Conservation (phyloP, 2,329 filamentous ascomycete genomes). For the Beauveria varroae region DNA sequence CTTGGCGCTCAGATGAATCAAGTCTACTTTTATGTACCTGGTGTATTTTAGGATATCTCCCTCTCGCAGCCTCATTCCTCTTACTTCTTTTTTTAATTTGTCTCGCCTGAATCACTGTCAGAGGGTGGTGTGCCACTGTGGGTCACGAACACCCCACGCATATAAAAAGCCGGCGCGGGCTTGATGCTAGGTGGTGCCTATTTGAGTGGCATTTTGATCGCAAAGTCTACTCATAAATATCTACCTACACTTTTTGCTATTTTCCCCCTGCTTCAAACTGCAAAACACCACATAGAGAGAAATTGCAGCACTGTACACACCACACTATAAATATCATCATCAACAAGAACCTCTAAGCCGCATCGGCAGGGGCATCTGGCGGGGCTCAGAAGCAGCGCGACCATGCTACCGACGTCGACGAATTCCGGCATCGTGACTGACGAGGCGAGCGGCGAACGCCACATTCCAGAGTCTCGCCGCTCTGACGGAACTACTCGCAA, state of each 20-base stretch:
- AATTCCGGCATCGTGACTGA: slow-evolving; percentile 73
- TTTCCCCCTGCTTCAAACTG: not conserved
- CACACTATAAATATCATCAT: not conserved
- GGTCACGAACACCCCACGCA: slow-evolving; percentile 9
- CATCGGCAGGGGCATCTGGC: not conserved
- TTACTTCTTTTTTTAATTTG: no score
- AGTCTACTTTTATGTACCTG: no score
- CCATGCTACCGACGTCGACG: slow-evolving; percentile 44
- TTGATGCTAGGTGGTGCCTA: not conserved
- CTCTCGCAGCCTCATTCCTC: no score
- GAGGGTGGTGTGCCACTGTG: not conserved
- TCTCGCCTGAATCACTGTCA: no score
- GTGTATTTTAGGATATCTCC: no score
- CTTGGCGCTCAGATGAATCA: no score
- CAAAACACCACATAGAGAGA: not conserved
- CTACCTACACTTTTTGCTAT: not conserved
- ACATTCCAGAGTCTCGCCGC: slow-evolving; percentile 81
- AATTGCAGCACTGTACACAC: not conserved
- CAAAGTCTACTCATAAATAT: not conserved
- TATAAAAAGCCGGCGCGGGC: not conserved
- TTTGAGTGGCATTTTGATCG: not conserved
- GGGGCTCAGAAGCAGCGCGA: slow-evolving; percentile 8
- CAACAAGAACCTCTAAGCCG: not conserved
- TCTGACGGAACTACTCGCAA: slow-evolving; percentile 87
- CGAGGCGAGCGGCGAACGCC: slow-evolving; percentile 67